Evolutionary conservation across 495 filamentous ascomycete genomes (phyloP).

Genomic region (Oleoguttula mirabilis): DNA sequence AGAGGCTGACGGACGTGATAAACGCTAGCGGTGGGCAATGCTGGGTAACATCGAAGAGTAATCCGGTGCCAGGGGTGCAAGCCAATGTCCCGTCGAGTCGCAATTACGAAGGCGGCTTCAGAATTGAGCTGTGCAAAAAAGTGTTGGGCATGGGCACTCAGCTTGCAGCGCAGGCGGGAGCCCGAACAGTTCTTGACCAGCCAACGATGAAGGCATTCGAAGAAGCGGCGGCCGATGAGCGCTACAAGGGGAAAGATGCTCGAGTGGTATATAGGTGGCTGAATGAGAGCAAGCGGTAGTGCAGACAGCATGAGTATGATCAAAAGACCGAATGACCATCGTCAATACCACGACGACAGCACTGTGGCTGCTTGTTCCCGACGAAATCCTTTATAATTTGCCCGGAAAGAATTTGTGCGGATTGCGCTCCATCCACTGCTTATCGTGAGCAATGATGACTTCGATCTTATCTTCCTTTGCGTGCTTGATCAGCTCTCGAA

Average conservation of each 20-base stretch:
- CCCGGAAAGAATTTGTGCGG: background rate
- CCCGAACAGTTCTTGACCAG: slow-evolving; percentile 22
- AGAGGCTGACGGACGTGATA: slow-evolving; percentile 22
- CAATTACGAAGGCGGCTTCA: slow-evolving; percentile 24
- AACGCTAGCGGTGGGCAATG: slow-evolving; percentile 21
- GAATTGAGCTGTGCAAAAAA: slow-evolving; percentile 18
- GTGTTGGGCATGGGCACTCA: slow-evolving; percentile 30
- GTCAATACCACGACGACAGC: no score
- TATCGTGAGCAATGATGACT: slow-evolving; percentile 11
- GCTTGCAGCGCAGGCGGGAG: slow-evolving; percentile 20
- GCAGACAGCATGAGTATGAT: no score
- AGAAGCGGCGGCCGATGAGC: slow-evolving; percentile 19
- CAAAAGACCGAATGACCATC: no score
- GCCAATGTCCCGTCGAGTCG: slow-evolving; percentile 20
- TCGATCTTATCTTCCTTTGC: slow-evolving; percentile 2
- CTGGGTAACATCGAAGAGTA: slow-evolving; percentile 22
- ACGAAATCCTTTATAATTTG: no score
- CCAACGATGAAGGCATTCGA: slow-evolving; percentile 22
- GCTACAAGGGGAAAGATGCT: slow-evolving; percentile 24
- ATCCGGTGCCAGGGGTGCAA: slow-evolving; percentile 25
- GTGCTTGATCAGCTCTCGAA: slow-evolving; percentile 1
- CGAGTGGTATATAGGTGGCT: slow-evolving; percentile 25
- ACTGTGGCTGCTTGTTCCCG: no score
- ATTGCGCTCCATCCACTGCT: background rate
- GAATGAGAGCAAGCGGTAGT: slow-evolving; percentile 16